Base-by-base conservation (phyloP, 768 basidiomycete species). In the Mycena vitilis region DNA sequence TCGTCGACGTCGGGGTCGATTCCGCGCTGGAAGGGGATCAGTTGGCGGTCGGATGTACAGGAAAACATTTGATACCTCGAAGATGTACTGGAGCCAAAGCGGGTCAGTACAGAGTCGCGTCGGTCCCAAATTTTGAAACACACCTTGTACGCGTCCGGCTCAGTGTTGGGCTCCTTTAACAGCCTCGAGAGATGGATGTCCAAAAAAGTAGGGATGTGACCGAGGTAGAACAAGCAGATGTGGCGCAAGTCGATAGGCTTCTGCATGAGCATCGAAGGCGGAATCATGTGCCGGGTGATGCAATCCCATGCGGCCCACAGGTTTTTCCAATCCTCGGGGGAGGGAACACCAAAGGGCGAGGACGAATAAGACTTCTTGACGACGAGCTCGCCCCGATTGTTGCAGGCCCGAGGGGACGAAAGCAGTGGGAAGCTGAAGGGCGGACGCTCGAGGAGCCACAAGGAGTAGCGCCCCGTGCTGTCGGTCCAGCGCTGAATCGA, bases 1-100 rank as follows among this genome's bases (percentile, higher is more conserved):
- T 98, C 94, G 67, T 98, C 93, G 30, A 99, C 95, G 73, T 91
- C 89, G 0, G 98, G 98, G 72, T 99, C 98, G 73, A 99, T 97
- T 10, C 98, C 98, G 44, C 98, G 89, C 90, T 96, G 22, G 76
- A 80, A 69, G 79, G 34, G 53, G 34, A 60, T 25, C 47, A 49
- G 47, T 66, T 66, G 34, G 34, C 15, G 0, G 38, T 16, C 42
- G 10, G 37, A 44, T 37, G 40, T 42, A 48, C 9, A 42, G 45
- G 34, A 20, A 40, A 8, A 30, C 30, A 30, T 34, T 1, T 9
- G 66, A 65, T 73, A 91, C 92, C 81, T 94, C 93, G 65, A 95
- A 95, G 23, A 94, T 91, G 71, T 88, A 80, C 91, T 93, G 70
- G 2, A 53, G 49, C 42, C 34, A 18, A 68, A 51, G 2, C 25